These are phyloP conservation scores for Hansfordia pulvinata DNA, from an alignment of 2,329 filamentous ascomycete genomes.

Conservation along the genomic window DNA sequence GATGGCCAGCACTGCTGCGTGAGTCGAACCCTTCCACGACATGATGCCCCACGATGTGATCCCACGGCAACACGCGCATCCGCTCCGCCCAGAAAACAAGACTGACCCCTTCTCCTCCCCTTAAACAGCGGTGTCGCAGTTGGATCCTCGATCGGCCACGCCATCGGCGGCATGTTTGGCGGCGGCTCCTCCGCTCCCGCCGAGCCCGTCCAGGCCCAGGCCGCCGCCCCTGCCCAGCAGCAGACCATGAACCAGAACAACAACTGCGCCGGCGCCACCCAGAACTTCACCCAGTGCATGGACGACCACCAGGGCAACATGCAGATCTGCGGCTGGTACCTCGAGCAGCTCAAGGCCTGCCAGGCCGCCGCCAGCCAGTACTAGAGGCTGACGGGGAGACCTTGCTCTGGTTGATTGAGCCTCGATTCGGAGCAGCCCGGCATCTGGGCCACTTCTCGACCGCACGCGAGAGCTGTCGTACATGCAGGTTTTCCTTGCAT, in stretches of 20 bases:
- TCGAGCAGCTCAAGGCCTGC: slow-evolving; percentile 92
- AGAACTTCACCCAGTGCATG: slow-evolving; percentile 89
- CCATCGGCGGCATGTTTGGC: slow-evolving; percentile 77
- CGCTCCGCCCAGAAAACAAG: slow-evolving; percentile 4
- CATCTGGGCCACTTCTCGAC: too few species aligned
- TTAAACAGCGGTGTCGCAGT: slow-evolving; percentile 76
- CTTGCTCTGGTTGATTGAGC: too few species aligned
- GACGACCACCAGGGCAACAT: slow-evolving; percentile 89
- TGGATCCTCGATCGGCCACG: slow-evolving; percentile 89
- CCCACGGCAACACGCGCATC: background rate
- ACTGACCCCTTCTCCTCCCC: slow-evolving; percentile 10
- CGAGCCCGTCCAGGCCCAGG: slow-evolving; percentile 37
- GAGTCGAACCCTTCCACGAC: slow-evolving; percentile 31
- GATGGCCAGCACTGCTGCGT: slow-evolving; percentile 97
- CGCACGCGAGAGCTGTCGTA: too few species aligned
- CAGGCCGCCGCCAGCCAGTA: slow-evolving; percentile 64
- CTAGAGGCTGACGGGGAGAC: too few species aligned
- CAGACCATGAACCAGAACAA: slow-evolving; percentile 40
- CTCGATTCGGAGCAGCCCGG: too few species aligned
- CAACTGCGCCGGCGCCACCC: slow-evolving; percentile 69
- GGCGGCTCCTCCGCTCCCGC: slow-evolving; percentile 53
- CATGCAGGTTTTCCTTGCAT: too few species aligned
- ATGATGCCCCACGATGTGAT: slow-evolving; percentile 1
- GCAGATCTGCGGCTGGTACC: slow-evolving; percentile 94
- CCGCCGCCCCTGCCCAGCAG: slow-evolving; percentile 22